A percentile compares a stretch with the other conserved stretches of the same genome.
Conservation (phyloP, 768 basidiomycete genomes). For the Tulasnella sp. region DNA sequence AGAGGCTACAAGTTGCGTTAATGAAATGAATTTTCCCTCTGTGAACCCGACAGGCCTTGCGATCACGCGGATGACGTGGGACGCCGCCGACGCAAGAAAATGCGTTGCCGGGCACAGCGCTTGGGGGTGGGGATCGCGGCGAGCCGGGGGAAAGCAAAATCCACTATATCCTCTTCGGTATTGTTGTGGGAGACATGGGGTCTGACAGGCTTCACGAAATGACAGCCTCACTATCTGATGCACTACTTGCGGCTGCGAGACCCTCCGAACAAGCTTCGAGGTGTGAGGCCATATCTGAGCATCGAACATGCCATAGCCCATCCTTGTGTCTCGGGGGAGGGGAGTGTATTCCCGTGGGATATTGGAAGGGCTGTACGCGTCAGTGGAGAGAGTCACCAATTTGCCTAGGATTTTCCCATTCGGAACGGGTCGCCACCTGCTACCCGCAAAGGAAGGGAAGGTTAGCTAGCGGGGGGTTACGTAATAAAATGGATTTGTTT, state of each 20-base stretch:
- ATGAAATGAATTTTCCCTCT: conserved; percentile 1
- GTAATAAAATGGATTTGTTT: background rate
- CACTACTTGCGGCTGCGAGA: conserved; percentile 7
- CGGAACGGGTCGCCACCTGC: background rate
- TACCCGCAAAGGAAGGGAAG: conserved; percentile 2
- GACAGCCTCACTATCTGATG: conserved; percentile 5
- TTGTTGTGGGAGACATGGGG: conserved; percentile 7
- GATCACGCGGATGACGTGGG: background rate
- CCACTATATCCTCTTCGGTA: background rate
- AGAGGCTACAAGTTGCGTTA: background rate
- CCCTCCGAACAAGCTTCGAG: conserved; percentile 7
- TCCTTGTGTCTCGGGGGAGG: background rate
- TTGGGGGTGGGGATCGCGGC: background rate
- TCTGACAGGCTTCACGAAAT: conserved; percentile 4
- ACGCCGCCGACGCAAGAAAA: background rate
- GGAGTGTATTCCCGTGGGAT: background rate
- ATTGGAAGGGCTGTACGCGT: background rate
- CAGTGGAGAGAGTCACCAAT: background rate
- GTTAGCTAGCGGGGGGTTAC: background rate
- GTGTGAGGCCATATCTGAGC: background rate
- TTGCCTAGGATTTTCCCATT: background rate
- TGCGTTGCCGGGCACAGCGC: background rate
- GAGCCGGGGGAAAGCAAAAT: background rate
- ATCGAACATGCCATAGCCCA: background rate
- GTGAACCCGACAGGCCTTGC: background rate